Evolutionary conservation across 208 protist species (phyloP).

Genomic region (Leishmania turanica): DNA sequence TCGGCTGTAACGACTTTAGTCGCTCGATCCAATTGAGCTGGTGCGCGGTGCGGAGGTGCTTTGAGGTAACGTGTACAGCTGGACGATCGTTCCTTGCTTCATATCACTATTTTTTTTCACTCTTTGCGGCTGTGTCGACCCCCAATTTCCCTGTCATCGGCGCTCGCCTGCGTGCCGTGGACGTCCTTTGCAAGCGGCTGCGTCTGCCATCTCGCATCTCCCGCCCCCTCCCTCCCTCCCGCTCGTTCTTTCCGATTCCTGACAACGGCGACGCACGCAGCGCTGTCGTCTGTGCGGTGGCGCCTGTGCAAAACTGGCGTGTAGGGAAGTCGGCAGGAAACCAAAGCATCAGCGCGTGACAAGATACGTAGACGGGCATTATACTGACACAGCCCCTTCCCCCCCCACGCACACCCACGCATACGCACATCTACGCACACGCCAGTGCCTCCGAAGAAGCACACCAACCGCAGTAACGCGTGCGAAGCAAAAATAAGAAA

Average conservation of each 20-base stretch:
- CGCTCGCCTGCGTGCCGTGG: neutral
- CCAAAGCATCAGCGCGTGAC: neutral
- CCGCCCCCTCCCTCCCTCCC: neutral
- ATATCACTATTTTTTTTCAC: slow-evolving; percentile 11
- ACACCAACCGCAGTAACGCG: neutral
- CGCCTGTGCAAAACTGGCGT: neutral
- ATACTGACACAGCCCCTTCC: neutral
- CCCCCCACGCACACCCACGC: neutral
- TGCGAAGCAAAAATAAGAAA: neutral
- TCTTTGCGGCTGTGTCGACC: neutral
- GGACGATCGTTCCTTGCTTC: slow-evolving; percentile 1
- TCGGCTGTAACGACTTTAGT: neutral
- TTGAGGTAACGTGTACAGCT: neutral
- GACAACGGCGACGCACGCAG: neutral
- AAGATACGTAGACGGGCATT: neutral
- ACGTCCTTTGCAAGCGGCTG: neutral
- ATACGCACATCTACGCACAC: neutral
- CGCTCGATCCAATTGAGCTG: neutral
- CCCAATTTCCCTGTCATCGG: neutral
- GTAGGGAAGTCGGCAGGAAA: neutral
- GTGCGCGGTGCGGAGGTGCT: neutral
- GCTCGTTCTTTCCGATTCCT: neutral
- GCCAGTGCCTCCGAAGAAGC: too few relatives aligned
- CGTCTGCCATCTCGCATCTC: neutral
- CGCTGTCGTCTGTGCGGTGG: neutral